phyloP scores from a whole-genome alignment of 331 rosid genomes.

The Quercus tomentella region DNA sequence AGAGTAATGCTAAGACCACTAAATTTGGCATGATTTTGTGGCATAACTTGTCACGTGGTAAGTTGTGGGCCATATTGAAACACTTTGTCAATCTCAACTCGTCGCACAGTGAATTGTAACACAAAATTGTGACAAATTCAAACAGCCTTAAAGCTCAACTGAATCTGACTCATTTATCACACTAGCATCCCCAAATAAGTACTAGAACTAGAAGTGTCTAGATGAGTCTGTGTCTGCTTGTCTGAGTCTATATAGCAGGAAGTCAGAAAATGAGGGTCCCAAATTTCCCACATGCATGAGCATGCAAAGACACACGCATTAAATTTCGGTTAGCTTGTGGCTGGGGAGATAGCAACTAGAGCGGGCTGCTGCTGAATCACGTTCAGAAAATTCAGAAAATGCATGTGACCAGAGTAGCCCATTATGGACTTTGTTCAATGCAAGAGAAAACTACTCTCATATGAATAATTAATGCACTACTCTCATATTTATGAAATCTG shows the following conservation, averaged over 20 bases:
- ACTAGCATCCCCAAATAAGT: background rate
- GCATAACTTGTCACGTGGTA: rapidly evolving
- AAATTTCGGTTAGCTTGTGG: background rate
- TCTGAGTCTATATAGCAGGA: background rate
- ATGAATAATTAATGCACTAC: too few species aligned
- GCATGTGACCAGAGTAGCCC: background rate
- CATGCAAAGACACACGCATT: background rate
- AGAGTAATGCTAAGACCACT: too few species aligned
- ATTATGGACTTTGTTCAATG: too few species aligned
- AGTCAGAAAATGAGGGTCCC: background rate
- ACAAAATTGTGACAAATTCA: background rate
- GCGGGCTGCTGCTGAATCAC: background rate
- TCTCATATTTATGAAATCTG: too few species aligned
- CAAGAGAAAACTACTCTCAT: too few species aligned
- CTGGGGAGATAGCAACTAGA: background rate
- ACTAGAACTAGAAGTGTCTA: background rate
- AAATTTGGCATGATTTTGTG: too few species aligned
- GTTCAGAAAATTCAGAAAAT: background rate
- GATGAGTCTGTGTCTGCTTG: background rate
- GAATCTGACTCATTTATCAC: background rate
- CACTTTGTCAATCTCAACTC: rapidly evolving
- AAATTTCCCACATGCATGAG: background rate
- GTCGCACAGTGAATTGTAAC: rapidly evolving
- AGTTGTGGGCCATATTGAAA: rapidly evolving
- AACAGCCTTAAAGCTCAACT: background rate